Evolutionary conservation across 805 yeast species (phyloP).

Genomic region (Zygoascus bituminiphila): DNA sequence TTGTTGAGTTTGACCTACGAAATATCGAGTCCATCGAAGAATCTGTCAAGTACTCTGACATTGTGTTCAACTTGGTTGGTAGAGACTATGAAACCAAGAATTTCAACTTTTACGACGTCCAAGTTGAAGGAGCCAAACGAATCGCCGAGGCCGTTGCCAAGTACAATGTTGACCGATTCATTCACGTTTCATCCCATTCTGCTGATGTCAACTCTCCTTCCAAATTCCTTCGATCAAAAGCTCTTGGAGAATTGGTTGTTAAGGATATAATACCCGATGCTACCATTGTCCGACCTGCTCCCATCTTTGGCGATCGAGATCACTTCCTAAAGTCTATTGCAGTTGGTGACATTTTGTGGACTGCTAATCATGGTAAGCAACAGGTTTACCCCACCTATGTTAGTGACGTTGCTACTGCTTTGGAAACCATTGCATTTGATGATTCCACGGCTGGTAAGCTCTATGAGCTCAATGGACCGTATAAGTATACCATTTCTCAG

Average conservation of each 20-base stretch:
- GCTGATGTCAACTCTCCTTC: conserved; percentile 64
- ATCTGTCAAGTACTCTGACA: conserved; percentile 70
- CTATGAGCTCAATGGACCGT: conserved; percentile 69
- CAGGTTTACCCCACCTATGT: conserved; percentile 65
- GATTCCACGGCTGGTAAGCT: conserved; percentile 72
- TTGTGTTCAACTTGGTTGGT: conserved; percentile 74
- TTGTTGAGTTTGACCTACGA: conserved; percentile 74
- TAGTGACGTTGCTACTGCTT: conserved; percentile 66
- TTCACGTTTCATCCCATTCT: conserved; percentile 74
- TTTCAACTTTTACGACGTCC: conserved; percentile 75
- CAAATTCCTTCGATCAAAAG: conserved; percentile 71
- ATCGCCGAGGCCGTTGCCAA: conserved; percentile 65
- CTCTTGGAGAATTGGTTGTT: conserved; percentile 65
- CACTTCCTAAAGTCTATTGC: conserved; percentile 55
- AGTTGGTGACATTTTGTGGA: conserved; percentile 49
- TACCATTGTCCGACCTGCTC: conserved; percentile 80
- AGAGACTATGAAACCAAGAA: conserved; percentile 69
- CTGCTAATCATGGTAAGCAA: conserved; percentile 58
- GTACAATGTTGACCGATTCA: conserved; percentile 60
- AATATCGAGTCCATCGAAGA: conserved; percentile 69
- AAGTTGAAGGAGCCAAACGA: conserved; percentile 70
- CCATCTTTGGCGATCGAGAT: conserved; percentile 70
- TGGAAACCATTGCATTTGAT: conserved; percentile 72
- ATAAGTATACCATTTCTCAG: conserved; percentile 50
- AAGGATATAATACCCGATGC: conserved; percentile 60